A percentile compares a stretch with the other conserved stretches of the same genome.
These are phyloP conservation scores for Penicillium verhagenii DNA, from an alignment of 495 filamentous ascomycete genomes.

Conservation along the genomic window DNA sequence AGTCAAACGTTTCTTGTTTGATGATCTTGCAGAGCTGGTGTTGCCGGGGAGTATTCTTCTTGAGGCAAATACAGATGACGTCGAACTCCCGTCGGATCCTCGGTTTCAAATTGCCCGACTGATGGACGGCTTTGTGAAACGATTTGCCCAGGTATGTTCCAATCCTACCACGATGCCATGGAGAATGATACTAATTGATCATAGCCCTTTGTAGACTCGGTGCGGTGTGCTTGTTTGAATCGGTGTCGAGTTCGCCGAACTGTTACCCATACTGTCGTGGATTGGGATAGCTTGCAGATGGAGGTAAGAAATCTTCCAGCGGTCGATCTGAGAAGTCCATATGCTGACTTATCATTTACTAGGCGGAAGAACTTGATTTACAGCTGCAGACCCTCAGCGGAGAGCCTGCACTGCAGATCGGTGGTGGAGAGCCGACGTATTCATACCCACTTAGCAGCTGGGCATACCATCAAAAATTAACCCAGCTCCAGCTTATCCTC, in stretches of 20 bases:
- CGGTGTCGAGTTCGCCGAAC: constrained; percentile 81
- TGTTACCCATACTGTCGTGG: constrained; percentile 73
- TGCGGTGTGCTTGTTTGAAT: constrained; percentile 84
- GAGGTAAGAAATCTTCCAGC: constrained; percentile 49
- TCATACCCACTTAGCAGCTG: constrained; percentile 80
- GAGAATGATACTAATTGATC: constrained; percentile 13
- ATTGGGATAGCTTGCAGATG: constrained; percentile 82
- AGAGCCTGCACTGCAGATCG: constrained; percentile 55
- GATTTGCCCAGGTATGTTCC: constrained; percentile 58
- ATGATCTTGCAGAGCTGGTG: constrained; percentile 74
- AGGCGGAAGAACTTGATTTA: constrained; percentile 74
- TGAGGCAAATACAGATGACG: constrained; percentile 67
- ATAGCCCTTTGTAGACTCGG: constrained; percentile 77
- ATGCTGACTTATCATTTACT: background rate
- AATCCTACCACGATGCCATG: background rate
- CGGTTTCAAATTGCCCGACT: constrained; percentile 70
- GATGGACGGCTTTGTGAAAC: constrained; percentile 78
- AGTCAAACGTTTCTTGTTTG: constrained; percentile 71
- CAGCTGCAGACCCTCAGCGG: constrained; percentile 63
- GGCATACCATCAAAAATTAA: constrained; percentile 85
- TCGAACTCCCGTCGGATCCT: constrained; percentile 75
- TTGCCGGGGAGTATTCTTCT: constrained; percentile 70
- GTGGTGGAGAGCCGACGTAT: constrained; percentile 48
- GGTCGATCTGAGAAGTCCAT: background rate
- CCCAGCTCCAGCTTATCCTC: constrained; percentile 80